Evolutionary conservation across 2,329 filamentous ascomycete genomes (phyloP).

Genomic region (Aspergillus aculeatus): DNA sequence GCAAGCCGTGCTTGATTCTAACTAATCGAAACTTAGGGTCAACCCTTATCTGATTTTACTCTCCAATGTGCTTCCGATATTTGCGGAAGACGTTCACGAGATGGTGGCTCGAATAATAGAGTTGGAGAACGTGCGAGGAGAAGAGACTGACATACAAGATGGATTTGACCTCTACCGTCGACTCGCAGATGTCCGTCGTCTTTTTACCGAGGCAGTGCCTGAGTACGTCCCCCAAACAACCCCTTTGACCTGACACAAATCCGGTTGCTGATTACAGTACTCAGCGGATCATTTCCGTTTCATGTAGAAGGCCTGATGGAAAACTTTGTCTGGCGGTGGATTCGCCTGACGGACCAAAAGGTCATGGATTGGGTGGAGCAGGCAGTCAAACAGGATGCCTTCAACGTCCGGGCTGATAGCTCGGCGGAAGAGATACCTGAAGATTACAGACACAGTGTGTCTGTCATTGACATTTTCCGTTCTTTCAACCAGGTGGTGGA

Average conservation of each 20-base stretch:
- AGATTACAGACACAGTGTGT: constrained; percentile 86
- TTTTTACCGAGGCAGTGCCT: constrained; percentile 74
- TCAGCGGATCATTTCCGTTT: constrained; percentile 70
- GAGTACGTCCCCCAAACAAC: constrained; percentile 38
- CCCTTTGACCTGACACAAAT: background rate
- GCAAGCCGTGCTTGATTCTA: constrained; percentile 41
- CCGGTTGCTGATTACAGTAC: constrained; percentile 21
- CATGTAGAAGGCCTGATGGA: constrained; percentile 82
- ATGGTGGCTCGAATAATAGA: constrained; percentile 79
- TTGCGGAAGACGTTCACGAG: constrained; percentile 83
- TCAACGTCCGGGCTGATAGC: constrained; percentile 69
- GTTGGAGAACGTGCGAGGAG: constrained; percentile 64
- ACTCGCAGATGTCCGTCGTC: constrained; percentile 76
- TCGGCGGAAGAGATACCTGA: constrained; percentile 66
- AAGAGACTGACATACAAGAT: constrained; percentile 83
- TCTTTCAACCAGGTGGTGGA: constrained; percentile 91
- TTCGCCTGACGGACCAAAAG: constrained; percentile 73
- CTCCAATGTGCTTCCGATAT: constrained; percentile 80
- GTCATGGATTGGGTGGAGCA: constrained; percentile 83
- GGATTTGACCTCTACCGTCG: constrained; percentile 93
- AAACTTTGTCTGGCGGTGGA: constrained; percentile 96
- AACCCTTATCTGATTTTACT: constrained; percentile 70
- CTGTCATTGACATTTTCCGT: constrained; percentile 88
- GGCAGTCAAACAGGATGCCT: constrained; percentile 86
- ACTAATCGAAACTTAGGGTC: constrained; percentile 40